Base-by-base conservation (phyloP, 257 asterid genomes). In the Hygrophila difformis region DNA sequence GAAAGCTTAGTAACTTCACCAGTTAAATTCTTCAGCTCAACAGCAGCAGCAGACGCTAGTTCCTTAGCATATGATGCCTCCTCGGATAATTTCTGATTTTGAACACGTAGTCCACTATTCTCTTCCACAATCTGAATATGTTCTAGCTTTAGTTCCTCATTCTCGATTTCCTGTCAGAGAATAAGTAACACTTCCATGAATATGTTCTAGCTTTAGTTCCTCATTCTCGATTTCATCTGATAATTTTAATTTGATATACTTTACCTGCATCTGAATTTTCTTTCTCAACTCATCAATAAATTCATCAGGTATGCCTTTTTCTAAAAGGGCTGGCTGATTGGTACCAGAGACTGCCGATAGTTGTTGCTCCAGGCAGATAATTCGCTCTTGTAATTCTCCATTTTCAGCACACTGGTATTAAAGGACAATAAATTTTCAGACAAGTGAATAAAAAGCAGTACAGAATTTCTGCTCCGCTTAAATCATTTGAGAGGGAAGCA, bases 61-160 rank as follows among this genome's bases (percentile, higher is more conserved):
- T 87, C 99, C 70, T 87, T 91, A 21, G 99, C 99, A 43, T 91
- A 91, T 41, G 94, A 83, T 47, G 93, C 94, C 75, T 87, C 99
- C 63, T 91, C 94, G 0, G 94, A 77, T 45, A 91, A 60, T 69
- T 86, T 91, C 73, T 78, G 93, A 51, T 83, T 86, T 57, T 87
- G 97, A 37, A 87, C 87, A 19, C 65, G 75, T 37, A 86, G 52
- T 18, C 95, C 95, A 52, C 94, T 91, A 33, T 84, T 87, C 65
- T 86, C 97, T 63, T 86, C 95, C 40, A 79, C 59, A 58, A 76
- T 65, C 55, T 78, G 92, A 21, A 86, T 79, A 20, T 58, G 89
- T 67, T 83, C 94, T 33, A 78, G 59, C 69, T 83, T 91, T 55
- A 86, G 60, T 55, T 75, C 79, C 68, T 83, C 97, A 56, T 74